These are phyloP conservation scores for Kalmusia sp. DNA, from an alignment of 2,329 filamentous ascomycete species.

Conservation along the genomic window DNA sequence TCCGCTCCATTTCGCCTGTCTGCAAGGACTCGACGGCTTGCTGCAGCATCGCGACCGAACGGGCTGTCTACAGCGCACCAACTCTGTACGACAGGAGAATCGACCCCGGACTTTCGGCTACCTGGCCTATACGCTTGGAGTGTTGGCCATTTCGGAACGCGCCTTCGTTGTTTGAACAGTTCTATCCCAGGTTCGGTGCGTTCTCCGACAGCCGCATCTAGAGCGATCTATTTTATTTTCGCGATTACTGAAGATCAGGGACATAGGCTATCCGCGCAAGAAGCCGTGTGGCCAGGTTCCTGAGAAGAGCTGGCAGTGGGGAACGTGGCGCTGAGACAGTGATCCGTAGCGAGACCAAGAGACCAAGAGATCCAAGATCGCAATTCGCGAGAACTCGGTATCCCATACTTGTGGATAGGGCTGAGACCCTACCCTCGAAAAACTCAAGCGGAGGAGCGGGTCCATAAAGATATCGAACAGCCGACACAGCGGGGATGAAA, in stretches of 20 bases:
- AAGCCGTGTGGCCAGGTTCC: not conserved
- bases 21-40: conserved; percentile 4
- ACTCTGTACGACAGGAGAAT: not conserved
- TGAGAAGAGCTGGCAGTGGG: not conserved
- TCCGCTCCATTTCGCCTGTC: conserved; percentile 7
- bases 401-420: not conserved
- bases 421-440: conserved; percentile 3
- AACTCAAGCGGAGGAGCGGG: not conserved
- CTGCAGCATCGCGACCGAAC: conserved; percentile 1
- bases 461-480: not conserved
- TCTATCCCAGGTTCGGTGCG: no score
- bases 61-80: not conserved
- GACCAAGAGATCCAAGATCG: not conserved
- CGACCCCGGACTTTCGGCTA: not conserved
- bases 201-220: not conserved
- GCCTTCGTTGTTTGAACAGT: not conserved
- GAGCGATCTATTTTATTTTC: not conserved
- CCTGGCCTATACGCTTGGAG: not conserved
- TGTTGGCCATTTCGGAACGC: not conserved
- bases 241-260: not conserved
- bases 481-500: conserved; percentile 49
- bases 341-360: not conserved
- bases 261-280: not conserved
- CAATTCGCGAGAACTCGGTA: not conserved
- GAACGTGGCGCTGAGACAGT: conserved; percentile 12